A percentile compares a stretch with the other conserved stretches of the same genome.
phyloP scores from a whole-genome alignment of 805 yeast species.

The Metschnikowia anglica region DNA sequence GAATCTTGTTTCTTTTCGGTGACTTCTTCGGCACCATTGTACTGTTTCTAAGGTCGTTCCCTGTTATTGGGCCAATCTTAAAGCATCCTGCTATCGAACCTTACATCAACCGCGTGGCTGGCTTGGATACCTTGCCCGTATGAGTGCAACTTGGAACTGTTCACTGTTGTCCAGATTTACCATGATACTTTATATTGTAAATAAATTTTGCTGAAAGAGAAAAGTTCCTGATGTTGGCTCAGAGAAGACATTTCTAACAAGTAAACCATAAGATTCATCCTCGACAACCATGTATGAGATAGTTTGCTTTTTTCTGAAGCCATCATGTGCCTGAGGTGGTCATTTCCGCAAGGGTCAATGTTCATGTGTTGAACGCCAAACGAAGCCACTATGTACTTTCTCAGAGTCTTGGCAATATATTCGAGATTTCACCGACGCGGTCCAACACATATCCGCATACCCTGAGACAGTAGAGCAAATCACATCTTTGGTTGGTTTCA shows the following conservation, averaged over 20 bases:
- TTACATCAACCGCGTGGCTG: constrained; percentile 43
- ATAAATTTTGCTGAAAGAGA: no score
- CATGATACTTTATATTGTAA: neutral
- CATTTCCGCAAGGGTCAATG: no score
- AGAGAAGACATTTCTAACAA: no score
- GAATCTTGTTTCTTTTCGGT: constrained; percentile 84
- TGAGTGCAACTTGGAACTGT: constrained; percentile 2
- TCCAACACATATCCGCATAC: constrained; percentile 15
- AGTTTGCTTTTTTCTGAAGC: no score
- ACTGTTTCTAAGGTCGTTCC: constrained; percentile 82
- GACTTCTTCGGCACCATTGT: constrained; percentile 90
- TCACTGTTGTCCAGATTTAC: neutral
- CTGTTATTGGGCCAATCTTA: constrained; percentile 81
- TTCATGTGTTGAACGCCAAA: no score
- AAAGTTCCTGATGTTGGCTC: no score
- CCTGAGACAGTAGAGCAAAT: constrained; percentile 19
- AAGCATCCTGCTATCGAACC: constrained; percentile 86
- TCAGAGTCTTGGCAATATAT: constrained; percentile 5
- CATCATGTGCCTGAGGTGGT: no score
- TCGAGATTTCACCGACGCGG: constrained; percentile 1
- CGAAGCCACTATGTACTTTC: no score
- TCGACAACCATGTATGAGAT: no score
- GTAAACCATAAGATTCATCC: no score
- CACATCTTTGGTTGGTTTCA: constrained; percentile 12
- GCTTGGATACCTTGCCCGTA: constrained; percentile 42